Evolutionary conservation across 2,329 filamentous ascomycete genomes (phyloP).

Genomic region (Fusarium palustre): DNA sequence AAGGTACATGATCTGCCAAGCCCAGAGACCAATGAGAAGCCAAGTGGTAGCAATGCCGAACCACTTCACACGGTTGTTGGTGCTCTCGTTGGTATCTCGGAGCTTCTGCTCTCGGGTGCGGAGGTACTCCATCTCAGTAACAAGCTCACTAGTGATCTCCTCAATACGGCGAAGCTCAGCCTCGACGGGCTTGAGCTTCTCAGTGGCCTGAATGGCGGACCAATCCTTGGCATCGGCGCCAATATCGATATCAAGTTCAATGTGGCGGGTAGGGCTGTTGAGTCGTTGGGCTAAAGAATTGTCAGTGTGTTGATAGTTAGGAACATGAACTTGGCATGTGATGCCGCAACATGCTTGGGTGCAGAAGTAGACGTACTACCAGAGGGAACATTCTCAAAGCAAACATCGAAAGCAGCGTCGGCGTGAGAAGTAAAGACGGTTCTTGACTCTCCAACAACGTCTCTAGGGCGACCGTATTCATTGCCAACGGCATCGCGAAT

Average conservation of each 20-base stretch:
- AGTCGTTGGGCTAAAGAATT: slow-evolving; percentile 41
- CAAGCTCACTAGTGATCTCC: slow-evolving; percentile 89
- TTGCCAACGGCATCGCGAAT: slow-evolving; percentile 96
- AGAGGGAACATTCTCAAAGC: slow-evolving; percentile 87
- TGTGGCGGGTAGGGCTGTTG: slow-evolving; percentile 68
- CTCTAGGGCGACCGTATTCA: slow-evolving; percentile 91
- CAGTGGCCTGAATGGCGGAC: slow-evolving; percentile 93
- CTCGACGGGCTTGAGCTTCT: slow-evolving; percentile 98
- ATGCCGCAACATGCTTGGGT: slow-evolving; percentile 4
- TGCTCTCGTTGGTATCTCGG: slow-evolving; percentile 99
- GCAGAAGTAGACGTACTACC: slow-evolving; percentile 67
- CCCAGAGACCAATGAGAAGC: slow-evolving; percentile 88
- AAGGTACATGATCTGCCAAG: slow-evolving; percentile 98
- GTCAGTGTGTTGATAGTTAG: slow-evolving; percentile 21
- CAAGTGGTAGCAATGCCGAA: slow-evolving; percentile 95
- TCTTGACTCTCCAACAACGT: slow-evolving; percentile 90
- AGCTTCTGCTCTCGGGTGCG: slow-evolving; percentile 91
- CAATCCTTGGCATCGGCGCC: slow-evolving; percentile 98
- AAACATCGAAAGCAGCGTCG: slow-evolving; percentile 94
- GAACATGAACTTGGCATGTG: slow-evolving; percentile 15
- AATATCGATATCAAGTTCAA: slow-evolving; percentile 96
- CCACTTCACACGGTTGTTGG: slow-evolving; percentile 98
- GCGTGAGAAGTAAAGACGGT: slow-evolving; percentile 94
- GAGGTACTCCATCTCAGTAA: slow-evolving; percentile 96
- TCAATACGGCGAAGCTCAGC: slow-evolving; percentile 93